phyloP scores from a whole-genome alignment of 2,329 filamentous ascomycete species.

The Botryotinia convoluta region DNA sequence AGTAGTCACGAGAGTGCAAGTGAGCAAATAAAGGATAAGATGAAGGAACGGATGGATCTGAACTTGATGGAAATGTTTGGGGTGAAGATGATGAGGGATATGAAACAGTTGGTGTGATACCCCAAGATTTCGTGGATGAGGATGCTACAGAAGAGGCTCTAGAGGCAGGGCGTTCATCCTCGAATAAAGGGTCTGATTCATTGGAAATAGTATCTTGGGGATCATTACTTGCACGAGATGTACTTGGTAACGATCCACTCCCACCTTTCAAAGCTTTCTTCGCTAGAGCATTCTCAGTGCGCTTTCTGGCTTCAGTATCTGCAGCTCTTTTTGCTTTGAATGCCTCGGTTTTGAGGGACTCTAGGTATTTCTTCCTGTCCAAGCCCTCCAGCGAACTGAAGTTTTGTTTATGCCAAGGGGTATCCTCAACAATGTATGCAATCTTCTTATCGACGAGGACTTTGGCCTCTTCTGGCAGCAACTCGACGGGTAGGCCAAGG shows the following conservation, averaged over 20 bases:
- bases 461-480: slow-evolving; percentile 86
- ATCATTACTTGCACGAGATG: slow-evolving; percentile 12
- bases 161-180: slow-evolving; percentile 40
- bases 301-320: slow-evolving; percentile 31
- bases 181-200: slow-evolving; percentile 29
- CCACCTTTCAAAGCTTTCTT: slow-evolving; percentile 33
- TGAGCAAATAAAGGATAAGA: slow-evolving; percentile 78
- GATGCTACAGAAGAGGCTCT: slow-evolving; percentile 32
- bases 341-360: slow-evolving; percentile 47
- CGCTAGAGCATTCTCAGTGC: slow-evolving; percentile 31
- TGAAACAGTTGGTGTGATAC: slow-evolving; percentile 47
- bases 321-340: slow-evolving; percentile 47
- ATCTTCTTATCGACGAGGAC: slow-evolving; percentile 74
- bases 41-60: slow-evolving; percentile 44
- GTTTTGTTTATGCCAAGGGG: slow-evolving; percentile 62
- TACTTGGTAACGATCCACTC: slow-evolving; percentile 18
- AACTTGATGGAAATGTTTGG: slow-evolving; percentile 27
- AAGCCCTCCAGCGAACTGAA: slow-evolving; percentile 58
- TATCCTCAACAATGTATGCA: slow-evolving; percentile 80
- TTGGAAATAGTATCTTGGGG: slow-evolving; percentile 11
- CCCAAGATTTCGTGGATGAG: slow-evolving; percentile 27
- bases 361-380: slow-evolving; percentile 62
- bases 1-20: slow-evolving; percentile 77
- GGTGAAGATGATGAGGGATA: slow-evolving; percentile 40
- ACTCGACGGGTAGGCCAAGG: slow-evolving; percentile 79